Evolutionary conservation across 805 yeast genomes (phyloP).

Genomic region (Komagataella kurtzmanii): DNA sequence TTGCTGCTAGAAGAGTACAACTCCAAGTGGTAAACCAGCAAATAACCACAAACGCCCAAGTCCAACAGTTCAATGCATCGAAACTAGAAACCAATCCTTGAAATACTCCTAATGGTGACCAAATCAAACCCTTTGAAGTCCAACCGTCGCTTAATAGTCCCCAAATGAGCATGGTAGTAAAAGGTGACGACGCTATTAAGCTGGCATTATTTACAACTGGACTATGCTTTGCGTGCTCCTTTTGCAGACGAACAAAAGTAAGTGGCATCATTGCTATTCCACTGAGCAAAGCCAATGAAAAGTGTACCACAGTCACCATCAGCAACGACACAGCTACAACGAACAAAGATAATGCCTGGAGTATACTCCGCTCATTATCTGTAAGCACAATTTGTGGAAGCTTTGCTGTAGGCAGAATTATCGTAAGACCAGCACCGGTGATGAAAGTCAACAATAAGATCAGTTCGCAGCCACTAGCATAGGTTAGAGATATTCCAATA

Average conservation of each 20-base stretch:
- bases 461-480: slow-evolving; percentile 4
- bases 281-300: slow-evolving; percentile 61
- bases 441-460: slow-evolving; percentile 1
- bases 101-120: slow-evolving; percentile 27
- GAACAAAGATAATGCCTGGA: slow-evolving; percentile 24
- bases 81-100: slow-evolving; percentile 50
- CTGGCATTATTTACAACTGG: slow-evolving; percentile 11
- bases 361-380: slow-evolving; percentile 11
- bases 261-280: slow-evolving; percentile 70
- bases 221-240: neutral
- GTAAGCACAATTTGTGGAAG: neutral
- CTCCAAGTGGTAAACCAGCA: slow-evolving; percentile 49
- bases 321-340: slow-evolving; percentile 57
- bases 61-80: slow-evolving; percentile 65
- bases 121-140: slow-evolving; percentile 6
- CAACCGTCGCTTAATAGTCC: slow-evolving; percentile 11
- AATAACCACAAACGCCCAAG: slow-evolving; percentile 61
- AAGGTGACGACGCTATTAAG: slow-evolving; percentile 18
- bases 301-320: slow-evolving; percentile 69
- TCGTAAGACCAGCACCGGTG: neutral
- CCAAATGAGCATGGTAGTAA: slow-evolving; percentile 11
- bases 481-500: slow-evolving; percentile 3
- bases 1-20: neutral
- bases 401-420: neutral
- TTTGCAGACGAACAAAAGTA: slow-evolving; percentile 37